These are phyloP conservation scores for Penicillium herquei DNA, from an alignment of 495 filamentous ascomycete genomes.

Conservation along the genomic window DNA sequence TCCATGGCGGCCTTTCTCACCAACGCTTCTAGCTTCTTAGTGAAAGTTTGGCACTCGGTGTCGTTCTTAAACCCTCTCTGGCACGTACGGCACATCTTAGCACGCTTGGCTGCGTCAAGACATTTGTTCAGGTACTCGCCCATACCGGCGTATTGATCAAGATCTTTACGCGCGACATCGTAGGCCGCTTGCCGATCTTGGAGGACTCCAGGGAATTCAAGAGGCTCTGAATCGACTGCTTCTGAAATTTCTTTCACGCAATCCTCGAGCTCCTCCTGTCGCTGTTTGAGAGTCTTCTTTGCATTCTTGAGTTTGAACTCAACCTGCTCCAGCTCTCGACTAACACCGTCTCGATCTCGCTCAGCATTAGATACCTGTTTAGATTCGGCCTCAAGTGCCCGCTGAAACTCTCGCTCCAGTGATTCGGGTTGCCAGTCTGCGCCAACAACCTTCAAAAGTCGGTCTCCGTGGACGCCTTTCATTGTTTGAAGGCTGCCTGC, in stretches of 20 bases:
- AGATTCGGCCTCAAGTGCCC: conserved; percentile 54
- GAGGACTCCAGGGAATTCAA: conserved; percentile 52
- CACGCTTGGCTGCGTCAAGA: conserved; percentile 53
- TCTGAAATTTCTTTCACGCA: conserved; percentile 52
- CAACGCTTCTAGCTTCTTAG: conserved; percentile 58
- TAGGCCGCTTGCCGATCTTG: conserved; percentile 58
- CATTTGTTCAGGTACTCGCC: conserved; percentile 63
- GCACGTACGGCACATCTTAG: conserved; percentile 72
- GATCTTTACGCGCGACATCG: conserved; percentile 59
- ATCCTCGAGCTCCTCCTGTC: conserved; percentile 59
- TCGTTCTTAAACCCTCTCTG: conserved; percentile 58
- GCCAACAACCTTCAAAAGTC: conserved; percentile 61
- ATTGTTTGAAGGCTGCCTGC: conserved; percentile 73
- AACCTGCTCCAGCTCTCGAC: conserved; percentile 71
- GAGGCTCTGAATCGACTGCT: conserved; percentile 52
- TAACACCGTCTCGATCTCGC: conserved; percentile 63
- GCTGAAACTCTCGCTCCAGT: conserved; percentile 71
- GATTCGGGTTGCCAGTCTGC: conserved; percentile 64
- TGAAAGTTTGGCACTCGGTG: conserved; percentile 55
- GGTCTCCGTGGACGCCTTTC: conserved; percentile 67
- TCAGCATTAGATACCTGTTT: conserved; percentile 58
- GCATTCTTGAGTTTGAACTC: conserved; percentile 71
- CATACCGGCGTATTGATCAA: conserved; percentile 59
- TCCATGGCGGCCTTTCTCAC: conserved; percentile 55
- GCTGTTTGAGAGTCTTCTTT: conserved; percentile 59